Percentiles rank a stretch among this genome's conserved stretches.
These are phyloP conservation scores for Coccomyxa sp. DNA, from an alignment of 139 green algal species.

Conservation along the genomic window DNA sequence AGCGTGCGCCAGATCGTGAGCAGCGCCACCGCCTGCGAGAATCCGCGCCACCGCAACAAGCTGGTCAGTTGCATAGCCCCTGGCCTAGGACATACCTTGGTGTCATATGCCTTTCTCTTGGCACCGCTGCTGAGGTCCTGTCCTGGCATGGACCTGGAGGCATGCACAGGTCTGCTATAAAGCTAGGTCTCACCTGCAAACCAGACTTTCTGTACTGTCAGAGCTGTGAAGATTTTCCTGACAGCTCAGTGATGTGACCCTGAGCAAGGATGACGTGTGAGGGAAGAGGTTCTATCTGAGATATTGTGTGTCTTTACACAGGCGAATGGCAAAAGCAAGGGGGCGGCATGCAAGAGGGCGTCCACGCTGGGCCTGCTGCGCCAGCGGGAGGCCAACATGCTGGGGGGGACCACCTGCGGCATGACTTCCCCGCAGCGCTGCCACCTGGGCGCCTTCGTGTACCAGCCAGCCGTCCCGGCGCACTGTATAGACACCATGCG, in stretches of 20 bases:
- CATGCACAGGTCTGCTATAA: too few species aligned
- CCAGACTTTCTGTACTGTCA: neutral
- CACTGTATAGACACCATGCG: constrained; percentile 53
- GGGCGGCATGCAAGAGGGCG: neutral
- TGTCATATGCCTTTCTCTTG: too few species aligned
- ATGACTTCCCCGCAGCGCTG: constrained; percentile 19
- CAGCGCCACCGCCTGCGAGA: neutral
- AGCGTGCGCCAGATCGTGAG: neutral
- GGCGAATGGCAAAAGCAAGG: neutral
- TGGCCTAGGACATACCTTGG: neutral
- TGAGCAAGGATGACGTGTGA: neutral
- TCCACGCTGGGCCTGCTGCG: constrained; percentile 18
- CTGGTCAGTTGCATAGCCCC: neutral
- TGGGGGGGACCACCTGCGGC: neutral
- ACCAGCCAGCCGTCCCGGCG: constrained; percentile 17
- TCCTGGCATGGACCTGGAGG: neutral
- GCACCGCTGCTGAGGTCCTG: neutral
- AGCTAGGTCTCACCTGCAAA: too few species aligned
- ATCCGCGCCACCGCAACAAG: neutral
- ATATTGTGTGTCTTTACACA: neutral
- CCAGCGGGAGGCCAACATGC: constrained; percentile 21
- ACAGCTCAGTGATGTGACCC: neutral
- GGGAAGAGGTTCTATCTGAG: too few species aligned
- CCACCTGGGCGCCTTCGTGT: constrained; percentile 30
- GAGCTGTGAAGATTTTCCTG: neutral